phyloP scores from a whole-genome alignment of 2,329 filamentous ascomycete genomes.

The Teratosphaeria pseudoeucalypti region DNA sequence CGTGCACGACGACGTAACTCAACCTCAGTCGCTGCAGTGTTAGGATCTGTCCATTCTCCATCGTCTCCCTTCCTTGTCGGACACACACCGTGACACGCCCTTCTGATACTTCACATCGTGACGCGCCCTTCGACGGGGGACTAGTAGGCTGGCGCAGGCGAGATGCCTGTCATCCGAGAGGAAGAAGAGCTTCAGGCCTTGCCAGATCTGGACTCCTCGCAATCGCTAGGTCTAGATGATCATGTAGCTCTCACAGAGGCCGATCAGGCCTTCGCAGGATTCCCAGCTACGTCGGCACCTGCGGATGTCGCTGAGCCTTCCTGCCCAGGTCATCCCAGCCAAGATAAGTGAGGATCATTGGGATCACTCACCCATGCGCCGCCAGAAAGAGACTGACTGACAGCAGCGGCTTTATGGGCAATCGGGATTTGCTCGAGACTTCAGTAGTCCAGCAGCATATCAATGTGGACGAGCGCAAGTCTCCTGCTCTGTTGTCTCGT shows the following conservation, averaged over 20 bases:
- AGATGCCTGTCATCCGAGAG: conserved; percentile 9
- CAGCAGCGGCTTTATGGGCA: conserved; percentile 7
- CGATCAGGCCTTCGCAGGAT: background rate
- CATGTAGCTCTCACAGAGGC: background rate
- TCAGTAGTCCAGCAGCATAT: background rate
- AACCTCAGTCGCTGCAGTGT: background rate
- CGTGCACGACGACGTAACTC: background rate
- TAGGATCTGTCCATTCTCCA: background rate
- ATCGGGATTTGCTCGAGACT: conserved; percentile 6
- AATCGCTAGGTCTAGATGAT: conserved; percentile 1
- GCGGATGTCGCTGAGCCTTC: background rate
- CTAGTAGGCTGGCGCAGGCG: background rate
- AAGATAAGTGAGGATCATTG: conserved; percentile 2
- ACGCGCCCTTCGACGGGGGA: conserved; percentile 9
- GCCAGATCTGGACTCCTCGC: conserved; percentile 4
- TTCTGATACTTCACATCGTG: conserved; percentile 3
- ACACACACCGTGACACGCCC: conserved; percentile 1
- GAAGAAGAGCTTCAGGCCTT: conserved; percentile 3
- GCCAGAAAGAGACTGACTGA: background rate
- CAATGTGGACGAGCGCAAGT: background rate
- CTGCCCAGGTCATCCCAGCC: conserved; percentile 8
- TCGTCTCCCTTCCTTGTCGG: background rate
- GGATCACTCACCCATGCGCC: background rate
- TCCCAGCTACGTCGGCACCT: background rate
- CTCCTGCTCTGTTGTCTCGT: background rate